These are phyloP conservation scores for Aspergillus aculeatinus DNA, from an alignment of 2,329 filamentous ascomycete genomes.

Conservation along the genomic window DNA sequence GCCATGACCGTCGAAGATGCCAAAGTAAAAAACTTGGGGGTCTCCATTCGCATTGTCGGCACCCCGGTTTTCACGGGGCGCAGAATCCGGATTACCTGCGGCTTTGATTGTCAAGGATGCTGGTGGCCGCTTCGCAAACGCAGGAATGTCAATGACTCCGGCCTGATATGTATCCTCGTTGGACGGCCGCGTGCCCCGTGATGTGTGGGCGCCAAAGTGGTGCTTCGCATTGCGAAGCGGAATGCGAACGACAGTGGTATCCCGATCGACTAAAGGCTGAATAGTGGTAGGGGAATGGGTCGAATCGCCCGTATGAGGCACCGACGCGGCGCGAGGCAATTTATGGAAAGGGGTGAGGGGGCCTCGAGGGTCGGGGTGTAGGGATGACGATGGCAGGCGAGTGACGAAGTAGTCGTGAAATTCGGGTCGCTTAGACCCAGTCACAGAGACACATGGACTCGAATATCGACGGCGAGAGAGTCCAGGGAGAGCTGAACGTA, in stretches of 20 bases:
- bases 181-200: conserved; percentile 77
- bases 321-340: conserved; percentile 79
- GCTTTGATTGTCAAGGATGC: conserved; percentile 55
- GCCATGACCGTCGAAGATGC: conserved; percentile 92
- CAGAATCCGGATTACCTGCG: conserved; percentile 26
- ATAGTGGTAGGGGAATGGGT: conserved; percentile 56
- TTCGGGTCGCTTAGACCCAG: conserved; percentile 42
- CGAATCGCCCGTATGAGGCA: conserved; percentile 64
- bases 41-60: conserved; percentile 81
- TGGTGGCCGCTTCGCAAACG: conserved; percentile 82
- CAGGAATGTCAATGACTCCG: conserved; percentile 87
- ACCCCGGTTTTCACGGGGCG: conserved; percentile 54
- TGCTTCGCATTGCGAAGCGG: conserved; percentile 92
- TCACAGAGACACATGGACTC: neutral
- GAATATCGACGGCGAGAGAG: conserved; percentile 12
- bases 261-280: conserved; percentile 65
- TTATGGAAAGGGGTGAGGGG: conserved; percentile 71
- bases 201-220: conserved; percentile 80
- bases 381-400: conserved; percentile 86
- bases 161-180: conserved; percentile 96
- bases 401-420: conserved; percentile 99
- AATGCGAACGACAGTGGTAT: conserved; percentile 92
- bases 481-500: conserved; percentile 24
- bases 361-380: conserved; percentile 78
- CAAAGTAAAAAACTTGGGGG: conserved; percentile 97